Evolutionary conservation across 1,284 basidiomycete genomes (phyloP).

Genomic region (Rugosomyces carneus): DNA sequence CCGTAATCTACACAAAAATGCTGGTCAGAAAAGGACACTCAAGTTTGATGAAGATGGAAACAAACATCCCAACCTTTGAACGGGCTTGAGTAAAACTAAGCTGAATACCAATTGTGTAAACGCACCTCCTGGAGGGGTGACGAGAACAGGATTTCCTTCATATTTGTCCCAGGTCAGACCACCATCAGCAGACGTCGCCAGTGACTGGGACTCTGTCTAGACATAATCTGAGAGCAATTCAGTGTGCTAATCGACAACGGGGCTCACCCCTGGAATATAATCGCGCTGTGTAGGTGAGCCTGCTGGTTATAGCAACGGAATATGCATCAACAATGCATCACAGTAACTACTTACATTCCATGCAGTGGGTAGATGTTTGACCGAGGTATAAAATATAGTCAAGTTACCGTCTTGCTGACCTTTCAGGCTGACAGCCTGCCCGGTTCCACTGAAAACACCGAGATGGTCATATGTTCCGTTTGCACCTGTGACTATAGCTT

Average conservation of each 20-base stretch:
- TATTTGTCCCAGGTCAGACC: slow-evolving; percentile 2
- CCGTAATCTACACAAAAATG: not conserved
- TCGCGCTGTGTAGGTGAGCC: not conserved
- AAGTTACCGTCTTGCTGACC: slow-evolving; percentile 1
- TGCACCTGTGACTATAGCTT: not conserved
- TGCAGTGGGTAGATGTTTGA: not conserved
- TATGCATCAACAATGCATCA: not conserved
- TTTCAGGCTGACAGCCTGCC: slow-evolving; percentile 1
- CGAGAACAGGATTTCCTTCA: slow-evolving; percentile 1
- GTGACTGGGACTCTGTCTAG: slow-evolving; percentile 2
- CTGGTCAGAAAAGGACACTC: not conserved
- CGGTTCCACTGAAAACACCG: slow-evolving; percentile 4
- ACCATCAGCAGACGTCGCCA: slow-evolving; percentile 3
- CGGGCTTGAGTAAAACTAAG: not conserved
- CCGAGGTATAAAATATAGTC: slow-evolving; percentile 4
- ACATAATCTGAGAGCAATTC: not conserved
- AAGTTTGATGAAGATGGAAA: not conserved
- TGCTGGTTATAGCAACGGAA: not conserved
- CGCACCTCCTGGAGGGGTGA: slow-evolving; percentile 1
- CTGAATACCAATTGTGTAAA: not conserved
- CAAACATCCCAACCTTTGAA: slow-evolving; percentile 2
- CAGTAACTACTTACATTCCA: slow-evolving; percentile 4
- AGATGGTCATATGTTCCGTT: slow-evolving; percentile 3
- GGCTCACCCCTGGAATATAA: slow-evolving; percentile 1
- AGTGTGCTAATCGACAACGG: not conserved